Evolutionary conservation across 1,284 basidiomycete genomes (phyloP).

Genomic region (Cryptococcus sp.): DNA sequence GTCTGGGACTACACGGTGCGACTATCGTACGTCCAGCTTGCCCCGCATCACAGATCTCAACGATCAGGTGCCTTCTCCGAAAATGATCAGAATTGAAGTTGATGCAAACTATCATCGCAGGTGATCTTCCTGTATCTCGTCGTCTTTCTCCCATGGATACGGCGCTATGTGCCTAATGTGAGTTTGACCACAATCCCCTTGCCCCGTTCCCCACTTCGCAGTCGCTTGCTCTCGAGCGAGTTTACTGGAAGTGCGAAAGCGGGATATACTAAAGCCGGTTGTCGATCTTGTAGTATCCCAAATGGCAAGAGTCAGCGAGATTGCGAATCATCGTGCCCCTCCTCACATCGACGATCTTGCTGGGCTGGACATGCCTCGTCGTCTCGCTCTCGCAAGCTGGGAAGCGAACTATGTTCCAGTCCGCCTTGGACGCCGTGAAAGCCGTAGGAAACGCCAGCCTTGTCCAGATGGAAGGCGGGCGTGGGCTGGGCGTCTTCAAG

Average conservation of each 20-base stretch:
- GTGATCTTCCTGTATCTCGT: slow-evolving; percentile 52
- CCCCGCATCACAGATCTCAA: neutral
- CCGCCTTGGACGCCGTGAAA: slow-evolving; percentile 32
- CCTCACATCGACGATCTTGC: slow-evolving; percentile 46
- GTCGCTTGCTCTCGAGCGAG: neutral
- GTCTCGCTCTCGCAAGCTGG: slow-evolving; percentile 46
- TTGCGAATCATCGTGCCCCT: slow-evolving; percentile 49
- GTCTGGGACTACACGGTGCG: slow-evolving; percentile 31
- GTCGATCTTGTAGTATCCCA: slow-evolving; percentile 40
- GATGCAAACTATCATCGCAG: slow-evolving; percentile 14
- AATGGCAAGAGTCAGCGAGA: slow-evolving; percentile 51
- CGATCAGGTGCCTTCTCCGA: neutral
- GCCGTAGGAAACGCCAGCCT: slow-evolving; percentile 26
- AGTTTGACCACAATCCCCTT: slow-evolving; percentile 13
- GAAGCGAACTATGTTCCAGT: slow-evolving; percentile 25
- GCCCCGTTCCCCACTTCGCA: neutral
- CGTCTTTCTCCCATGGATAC: slow-evolving; percentile 50
- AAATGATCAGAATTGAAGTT: neutral
- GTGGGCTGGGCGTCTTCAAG: slow-evolving; percentile 35
- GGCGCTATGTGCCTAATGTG: slow-evolving; percentile 52
- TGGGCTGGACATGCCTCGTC: slow-evolving; percentile 46
- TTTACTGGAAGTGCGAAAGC: neutral
- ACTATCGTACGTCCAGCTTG: slow-evolving; percentile 37
- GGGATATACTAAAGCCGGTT: slow-evolving; percentile 1
- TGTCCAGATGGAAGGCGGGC: slow-evolving; percentile 19